A percentile compares a stretch with the other conserved stretches of the same genome.
Conservation (phyloP, 345 rosid species). For the Eucalyptus sideroxylon region DNA sequence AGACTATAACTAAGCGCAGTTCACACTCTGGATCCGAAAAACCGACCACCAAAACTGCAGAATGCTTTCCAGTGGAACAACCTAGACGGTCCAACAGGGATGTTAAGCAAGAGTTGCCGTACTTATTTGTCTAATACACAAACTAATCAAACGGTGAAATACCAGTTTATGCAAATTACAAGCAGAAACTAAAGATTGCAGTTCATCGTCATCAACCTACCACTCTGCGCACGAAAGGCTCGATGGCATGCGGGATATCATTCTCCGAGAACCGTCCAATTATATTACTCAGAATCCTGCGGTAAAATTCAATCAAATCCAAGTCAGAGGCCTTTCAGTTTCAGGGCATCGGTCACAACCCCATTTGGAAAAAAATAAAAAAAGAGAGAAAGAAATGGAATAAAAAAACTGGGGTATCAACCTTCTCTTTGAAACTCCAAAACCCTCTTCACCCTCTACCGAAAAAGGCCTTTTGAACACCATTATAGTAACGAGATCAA, state of each 20-base stretch:
- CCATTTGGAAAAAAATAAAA: neutral
- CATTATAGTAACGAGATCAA: neutral
- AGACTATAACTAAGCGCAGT: neutral
- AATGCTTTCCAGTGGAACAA: neutral
- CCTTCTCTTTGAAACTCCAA: constrained; percentile 6
- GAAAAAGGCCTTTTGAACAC: constrained; percentile 14
- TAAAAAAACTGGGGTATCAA: neutral
- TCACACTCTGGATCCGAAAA: neutral
- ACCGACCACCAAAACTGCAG: neutral
- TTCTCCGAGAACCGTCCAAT: constrained; percentile 14
- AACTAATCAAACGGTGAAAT: neutral
- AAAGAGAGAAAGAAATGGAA: neutral
- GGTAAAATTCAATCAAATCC: neutral
- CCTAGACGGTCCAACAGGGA: neutral
- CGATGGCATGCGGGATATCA: constrained; percentile 19
- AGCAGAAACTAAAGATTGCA: neutral
- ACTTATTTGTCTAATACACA: neutral
- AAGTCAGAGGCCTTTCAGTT: neutral
- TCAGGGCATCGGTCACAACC: neutral
- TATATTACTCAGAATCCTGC: constrained; percentile 29
- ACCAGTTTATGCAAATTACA: neutral
- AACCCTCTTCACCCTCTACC: constrained; percentile 8
- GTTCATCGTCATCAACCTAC: constrained; percentile 7
- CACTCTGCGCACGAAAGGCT: constrained; percentile 29
- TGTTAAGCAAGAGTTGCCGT: neutral